phyloP scores from a whole-genome alignment of 148 eudicot species.

The Persicaria maculosa region DNA sequence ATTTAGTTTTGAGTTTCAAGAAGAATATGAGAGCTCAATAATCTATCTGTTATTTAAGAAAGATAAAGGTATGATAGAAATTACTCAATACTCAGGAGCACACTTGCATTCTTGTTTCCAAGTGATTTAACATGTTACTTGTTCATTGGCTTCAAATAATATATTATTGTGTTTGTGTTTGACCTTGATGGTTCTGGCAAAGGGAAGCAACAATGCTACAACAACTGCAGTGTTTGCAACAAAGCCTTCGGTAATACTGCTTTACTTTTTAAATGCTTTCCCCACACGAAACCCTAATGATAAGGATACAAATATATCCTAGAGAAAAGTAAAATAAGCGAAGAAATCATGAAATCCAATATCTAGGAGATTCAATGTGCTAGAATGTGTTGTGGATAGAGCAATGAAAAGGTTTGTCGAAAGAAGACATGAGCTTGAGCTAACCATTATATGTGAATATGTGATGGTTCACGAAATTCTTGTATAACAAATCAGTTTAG shows the following conservation, averaged over 20 bases:
- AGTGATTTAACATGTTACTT: background rate
- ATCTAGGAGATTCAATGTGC: background rate
- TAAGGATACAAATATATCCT: background rate
- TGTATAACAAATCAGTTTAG: background rate
- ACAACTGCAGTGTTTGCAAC: background rate
- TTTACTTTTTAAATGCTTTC: background rate
- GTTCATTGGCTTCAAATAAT: background rate
- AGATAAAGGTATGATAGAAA: background rate
- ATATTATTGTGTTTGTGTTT: background rate
- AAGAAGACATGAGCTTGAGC: background rate
- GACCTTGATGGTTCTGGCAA: conserved; percentile 5
- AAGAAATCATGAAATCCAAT: background rate
- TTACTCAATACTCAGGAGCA: background rate
- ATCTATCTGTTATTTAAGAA: background rate
- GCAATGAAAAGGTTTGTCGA: background rate
- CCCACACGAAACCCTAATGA: background rate
- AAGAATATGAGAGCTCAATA: background rate
- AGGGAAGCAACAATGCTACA: conserved; percentile 3
- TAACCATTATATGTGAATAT: too few species aligned
- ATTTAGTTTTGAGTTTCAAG: background rate
- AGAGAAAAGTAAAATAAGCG: background rate
- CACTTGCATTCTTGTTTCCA: background rate
- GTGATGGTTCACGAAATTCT: background rate
- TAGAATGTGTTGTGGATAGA: background rate
- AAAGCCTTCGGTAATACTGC: background rate